phyloP scores from a whole-genome alignment of 352 stramenopile species.

The Hyaloperonospora arabidopsidis region DNA sequence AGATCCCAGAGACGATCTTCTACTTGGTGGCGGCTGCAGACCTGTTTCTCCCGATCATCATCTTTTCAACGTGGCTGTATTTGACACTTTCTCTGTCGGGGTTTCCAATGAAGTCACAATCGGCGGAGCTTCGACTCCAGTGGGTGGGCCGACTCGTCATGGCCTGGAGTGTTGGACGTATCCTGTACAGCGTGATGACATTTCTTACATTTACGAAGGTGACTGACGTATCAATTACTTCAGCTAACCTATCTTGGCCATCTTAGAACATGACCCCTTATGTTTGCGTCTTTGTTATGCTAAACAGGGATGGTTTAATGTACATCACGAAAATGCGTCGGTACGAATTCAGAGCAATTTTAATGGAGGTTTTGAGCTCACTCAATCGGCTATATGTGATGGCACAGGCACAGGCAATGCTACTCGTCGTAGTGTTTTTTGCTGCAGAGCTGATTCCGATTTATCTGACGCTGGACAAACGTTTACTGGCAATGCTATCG shows the following conservation, averaged over 20 bases:
- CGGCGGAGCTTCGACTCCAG: conserved; percentile 45
- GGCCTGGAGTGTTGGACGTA: conserved; percentile 77
- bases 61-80: conserved; percentile 86
- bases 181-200: conserved; percentile 85
- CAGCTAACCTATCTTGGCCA: background rate
- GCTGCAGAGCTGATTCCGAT: conserved; percentile 69
- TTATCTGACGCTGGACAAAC: conserved; percentile 67
- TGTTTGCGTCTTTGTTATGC: conserved; percentile 1
- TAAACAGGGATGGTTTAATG: conserved; percentile 75
- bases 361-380: background rate
- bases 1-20: conserved; percentile 78
- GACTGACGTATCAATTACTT: background rate
- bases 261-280: background rate
- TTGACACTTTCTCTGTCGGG: conserved; percentile 82
- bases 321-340: conserved; percentile 54
- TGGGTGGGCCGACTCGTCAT: conserved; percentile 59
- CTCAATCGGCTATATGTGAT: conserved; percentile 3
- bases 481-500: conserved; percentile 70
- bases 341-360: conserved; percentile 22
- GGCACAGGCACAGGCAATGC: conserved; percentile 67
- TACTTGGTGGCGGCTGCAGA: conserved; percentile 80
- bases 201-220: conserved; percentile 83
- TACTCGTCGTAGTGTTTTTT: conserved; percentile 76
- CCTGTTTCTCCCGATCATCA: conserved; percentile 83
- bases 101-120: conserved; percentile 77